These are phyloP conservation scores for Prunus yedoensis DNA, from an alignment of 331 rosid genomes.

Conservation along the genomic window DNA sequence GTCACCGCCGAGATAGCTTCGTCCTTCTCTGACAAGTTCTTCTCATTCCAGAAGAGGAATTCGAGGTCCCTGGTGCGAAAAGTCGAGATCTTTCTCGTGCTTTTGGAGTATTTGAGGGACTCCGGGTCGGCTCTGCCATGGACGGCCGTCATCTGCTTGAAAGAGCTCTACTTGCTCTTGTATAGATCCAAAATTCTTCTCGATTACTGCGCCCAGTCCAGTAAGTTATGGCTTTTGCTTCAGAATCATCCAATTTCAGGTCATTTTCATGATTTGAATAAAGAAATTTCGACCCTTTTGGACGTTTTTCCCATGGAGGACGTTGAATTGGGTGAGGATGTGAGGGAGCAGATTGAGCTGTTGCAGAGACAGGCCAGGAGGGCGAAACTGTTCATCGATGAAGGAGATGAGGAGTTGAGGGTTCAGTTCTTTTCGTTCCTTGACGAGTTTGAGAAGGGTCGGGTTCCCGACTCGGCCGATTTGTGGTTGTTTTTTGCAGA, in stretches of 20 bases:
- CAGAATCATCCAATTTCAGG: constrained; percentile 87
- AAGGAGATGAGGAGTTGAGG: constrained; percentile 58
- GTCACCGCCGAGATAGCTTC: constrained; percentile 58
- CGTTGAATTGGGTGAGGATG: constrained; percentile 62
- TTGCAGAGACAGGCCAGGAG: constrained; percentile 67
- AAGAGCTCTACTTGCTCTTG: constrained; percentile 75
- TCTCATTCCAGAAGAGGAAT: constrained; percentile 70
- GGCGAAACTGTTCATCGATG: constrained; percentile 56
- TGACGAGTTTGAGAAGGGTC: constrained; percentile 58
- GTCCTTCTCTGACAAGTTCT: constrained; percentile 47
- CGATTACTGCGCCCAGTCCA: constrained; percentile 73
- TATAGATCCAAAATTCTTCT: constrained; percentile 84
- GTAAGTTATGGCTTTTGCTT: constrained; percentile 94
- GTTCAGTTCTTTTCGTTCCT: constrained; percentile 48
- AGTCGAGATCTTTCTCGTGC: constrained; percentile 58
- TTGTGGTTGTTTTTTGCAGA: constrained; percentile 53
- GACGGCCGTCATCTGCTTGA: constrained; percentile 68
- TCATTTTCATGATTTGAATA: constrained; percentile 88
- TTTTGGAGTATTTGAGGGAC: constrained; percentile 69
- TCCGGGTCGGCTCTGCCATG: constrained; percentile 35
- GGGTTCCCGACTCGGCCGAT: constrained; percentile 51
- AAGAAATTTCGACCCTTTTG: constrained; percentile 79
- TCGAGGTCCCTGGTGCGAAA: constrained; percentile 69
- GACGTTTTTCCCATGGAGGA: constrained; percentile 81
- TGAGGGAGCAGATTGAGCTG: constrained; percentile 79